Base-by-base conservation (phyloP, 1,284 basidiomycete genomes). In the Rhodotorula sp. region DNA sequence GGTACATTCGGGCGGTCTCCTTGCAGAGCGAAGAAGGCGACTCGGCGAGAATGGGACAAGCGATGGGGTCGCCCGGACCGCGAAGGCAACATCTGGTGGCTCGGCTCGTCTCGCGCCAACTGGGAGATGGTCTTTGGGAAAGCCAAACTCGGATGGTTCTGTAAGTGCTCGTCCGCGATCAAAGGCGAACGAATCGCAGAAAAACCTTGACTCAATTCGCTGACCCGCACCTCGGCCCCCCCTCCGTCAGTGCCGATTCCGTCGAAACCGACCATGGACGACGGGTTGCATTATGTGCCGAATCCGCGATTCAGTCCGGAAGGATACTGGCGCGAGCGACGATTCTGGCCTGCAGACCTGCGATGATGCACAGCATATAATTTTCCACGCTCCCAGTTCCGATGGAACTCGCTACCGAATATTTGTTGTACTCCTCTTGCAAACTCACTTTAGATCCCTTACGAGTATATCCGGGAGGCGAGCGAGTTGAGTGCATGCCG, bases 31-130 rank as follows among this genome's bases (percentile, higher is more conserved):
- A 70, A 70, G 62, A 30, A 76, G 78, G 80, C 53, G 45, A 85
- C 82, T n/a, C 77, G 72, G 53, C 79, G 77, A 58, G 79, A 83
- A 45, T 93, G 91, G 89, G 87, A 93, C 76, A 77, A 80, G 10
- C 88, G 91, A 73, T 94, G 91, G 91, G 92, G 93, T 0, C 78
- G 82, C 37, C 83, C 89, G 3, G 84, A 84, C 10, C 85, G 80
- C 30, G 91, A 94, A 77, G 92, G 89, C 0, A 89, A 94, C 79
- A 80, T 92, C 6, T 95, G 91, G 91, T 94, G 90, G 90, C 81
- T 88, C 49, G 92, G 88, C 22, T 85, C 83, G 74, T 72, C 73
- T 55, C 78, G 83, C 29, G 80, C 80, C 53, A 91, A 89, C 73
- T 93, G 90, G 90, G 85, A 85, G 75, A 84, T 86, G 64, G 87